Evolutionary conservation across 306 rosid species (phyloP).

Genomic region (Vachellia pachyceras): DNA sequence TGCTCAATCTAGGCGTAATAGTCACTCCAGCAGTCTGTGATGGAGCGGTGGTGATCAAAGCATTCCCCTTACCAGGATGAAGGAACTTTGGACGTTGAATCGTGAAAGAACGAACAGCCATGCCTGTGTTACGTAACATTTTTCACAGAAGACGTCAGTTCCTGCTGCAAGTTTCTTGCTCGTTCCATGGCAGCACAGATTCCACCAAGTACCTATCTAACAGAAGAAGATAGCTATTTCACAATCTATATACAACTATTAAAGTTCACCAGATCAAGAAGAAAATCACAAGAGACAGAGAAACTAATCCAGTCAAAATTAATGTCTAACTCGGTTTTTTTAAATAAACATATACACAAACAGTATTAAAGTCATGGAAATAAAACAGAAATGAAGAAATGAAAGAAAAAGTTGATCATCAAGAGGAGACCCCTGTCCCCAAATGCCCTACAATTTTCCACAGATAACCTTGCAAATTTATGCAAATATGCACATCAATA

Average conservation of each 20-base stretch:
- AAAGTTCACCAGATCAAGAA: not conserved
- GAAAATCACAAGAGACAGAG: not conserved
- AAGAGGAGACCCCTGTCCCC: constrained; percentile 4
- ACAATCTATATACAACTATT: not conserved
- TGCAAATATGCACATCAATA: constrained; percentile 6
- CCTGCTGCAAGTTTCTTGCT: constrained; percentile 68
- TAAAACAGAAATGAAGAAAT: constrained; percentile 6
- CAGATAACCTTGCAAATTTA: constrained; percentile 16
- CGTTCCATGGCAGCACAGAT: constrained; percentile 79
- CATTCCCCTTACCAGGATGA: constrained; percentile 65
- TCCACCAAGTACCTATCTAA: constrained; percentile 86
- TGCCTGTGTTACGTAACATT: constrained; percentile 80
- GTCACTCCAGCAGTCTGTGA: constrained; percentile 68
- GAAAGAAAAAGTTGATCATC: constrained; percentile 21
- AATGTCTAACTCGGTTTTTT: not conserved
- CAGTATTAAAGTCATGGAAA: constrained; percentile 15
- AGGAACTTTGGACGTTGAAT: constrained; percentile 81
- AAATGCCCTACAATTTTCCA: constrained; percentile 28
- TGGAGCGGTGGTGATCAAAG: constrained; percentile 69
- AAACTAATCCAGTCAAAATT: not conserved
- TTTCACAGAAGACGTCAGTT: constrained; percentile 69
- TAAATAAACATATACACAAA: not conserved
- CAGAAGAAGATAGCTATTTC: not conserved
- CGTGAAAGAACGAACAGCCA: constrained; percentile 87
- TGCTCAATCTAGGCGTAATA: constrained; percentile 43